Conservation (phyloP, 2,329 filamentous ascomycete species). For the Penicillium sp. region DNA sequence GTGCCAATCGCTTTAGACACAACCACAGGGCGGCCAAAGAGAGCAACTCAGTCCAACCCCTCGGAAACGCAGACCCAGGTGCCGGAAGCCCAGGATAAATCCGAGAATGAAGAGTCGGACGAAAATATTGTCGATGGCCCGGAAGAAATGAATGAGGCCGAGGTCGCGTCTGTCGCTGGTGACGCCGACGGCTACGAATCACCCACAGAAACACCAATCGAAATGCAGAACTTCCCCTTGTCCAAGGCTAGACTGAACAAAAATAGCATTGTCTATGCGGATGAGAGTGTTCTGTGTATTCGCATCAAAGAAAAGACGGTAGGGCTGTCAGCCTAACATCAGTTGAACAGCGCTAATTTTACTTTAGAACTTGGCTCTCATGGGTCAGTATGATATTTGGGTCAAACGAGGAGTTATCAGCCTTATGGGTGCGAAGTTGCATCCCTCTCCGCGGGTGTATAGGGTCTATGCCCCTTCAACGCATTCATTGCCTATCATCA, state of each 20-base stretch:
- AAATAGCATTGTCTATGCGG: slow-evolving; percentile 39
- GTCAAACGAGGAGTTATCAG: slow-evolving; percentile 58
- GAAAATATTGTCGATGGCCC: slow-evolving; percentile 11
- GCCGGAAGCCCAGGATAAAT: slow-evolving; percentile 4
- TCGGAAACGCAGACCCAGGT: not conserved
- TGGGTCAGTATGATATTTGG: slow-evolving; percentile 60
- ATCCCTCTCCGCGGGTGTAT: slow-evolving; percentile 44
- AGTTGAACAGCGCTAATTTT: slow-evolving; percentile 16
- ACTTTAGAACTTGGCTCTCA: slow-evolving; percentile 41
- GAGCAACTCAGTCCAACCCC: slow-evolving; percentile 3
- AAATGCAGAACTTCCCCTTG: slow-evolving; percentile 40
- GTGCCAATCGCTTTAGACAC: slow-evolving; percentile 13
- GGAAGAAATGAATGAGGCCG: slow-evolving; percentile 24
- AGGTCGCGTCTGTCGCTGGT: slow-evolving; percentile 23
- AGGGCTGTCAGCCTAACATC: slow-evolving; percentile 7
- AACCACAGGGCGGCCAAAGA: slow-evolving; percentile 8
- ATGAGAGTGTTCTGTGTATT: slow-evolving; percentile 39
- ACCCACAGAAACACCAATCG: slow-evolving; percentile 29
- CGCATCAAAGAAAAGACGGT: slow-evolving; percentile 44
- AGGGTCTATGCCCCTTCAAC: slow-evolving; percentile 58
- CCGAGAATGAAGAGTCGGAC: slow-evolving; percentile 21
- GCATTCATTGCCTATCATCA: slow-evolving; percentile 58
- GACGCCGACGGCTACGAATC: slow-evolving; percentile 36
- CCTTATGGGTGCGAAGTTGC: slow-evolving; percentile 60
- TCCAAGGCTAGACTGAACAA: slow-evolving; percentile 41